phyloP scores from a whole-genome alignment of 2,329 filamentous ascomycete species.

The Pyricularia grisea region DNA sequence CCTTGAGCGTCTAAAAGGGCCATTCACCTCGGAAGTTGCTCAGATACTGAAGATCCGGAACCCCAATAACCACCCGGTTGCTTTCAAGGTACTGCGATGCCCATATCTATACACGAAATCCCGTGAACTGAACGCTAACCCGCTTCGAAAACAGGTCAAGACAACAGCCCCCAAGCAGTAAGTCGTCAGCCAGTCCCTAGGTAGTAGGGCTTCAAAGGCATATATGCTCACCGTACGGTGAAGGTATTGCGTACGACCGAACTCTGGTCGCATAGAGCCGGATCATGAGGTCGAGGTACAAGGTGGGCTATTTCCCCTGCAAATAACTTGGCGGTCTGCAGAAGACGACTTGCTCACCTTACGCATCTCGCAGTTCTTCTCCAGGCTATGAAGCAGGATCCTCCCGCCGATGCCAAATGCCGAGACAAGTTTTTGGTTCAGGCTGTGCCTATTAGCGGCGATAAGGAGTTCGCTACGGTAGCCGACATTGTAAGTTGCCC shows the following conservation, averaged over 20 bases:
- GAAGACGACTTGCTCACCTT: not conserved
- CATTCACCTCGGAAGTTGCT: constrained; percentile 57
- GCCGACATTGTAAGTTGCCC: constrained; percentile 60
- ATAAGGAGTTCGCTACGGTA: constrained; percentile 77
- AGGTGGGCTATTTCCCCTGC: constrained; percentile 45
- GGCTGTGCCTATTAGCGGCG: constrained; percentile 53
- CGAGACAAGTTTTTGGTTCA: constrained; percentile 18
- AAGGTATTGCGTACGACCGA: constrained; percentile 96
- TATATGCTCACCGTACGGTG: constrained; percentile 10
- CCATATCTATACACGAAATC: constrained; percentile 35
- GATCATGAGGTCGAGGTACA: constrained; percentile 86
- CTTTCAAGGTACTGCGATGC: constrained; percentile 52
- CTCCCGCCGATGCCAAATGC: constrained; percentile 76
- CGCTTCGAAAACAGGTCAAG: constrained; percentile 66
- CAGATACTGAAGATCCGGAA: constrained; percentile 58
- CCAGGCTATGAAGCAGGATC: constrained; percentile 96
- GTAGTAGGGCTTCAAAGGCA: not conserved
- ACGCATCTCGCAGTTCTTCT: constrained; percentile 59
- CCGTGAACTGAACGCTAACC: constrained; percentile 51
- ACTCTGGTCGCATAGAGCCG: constrained; percentile 91
- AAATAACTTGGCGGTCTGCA: not conserved
- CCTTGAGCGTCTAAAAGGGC: constrained; percentile 35
- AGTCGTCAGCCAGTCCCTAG: constrained; percentile 22
- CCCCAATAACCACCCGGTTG: constrained; percentile 50
- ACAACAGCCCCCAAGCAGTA: constrained; percentile 99